Evolutionary conservation across 495 filamentous ascomycete species (phyloP).

Genomic region (Aspergillus wentii): DNA sequence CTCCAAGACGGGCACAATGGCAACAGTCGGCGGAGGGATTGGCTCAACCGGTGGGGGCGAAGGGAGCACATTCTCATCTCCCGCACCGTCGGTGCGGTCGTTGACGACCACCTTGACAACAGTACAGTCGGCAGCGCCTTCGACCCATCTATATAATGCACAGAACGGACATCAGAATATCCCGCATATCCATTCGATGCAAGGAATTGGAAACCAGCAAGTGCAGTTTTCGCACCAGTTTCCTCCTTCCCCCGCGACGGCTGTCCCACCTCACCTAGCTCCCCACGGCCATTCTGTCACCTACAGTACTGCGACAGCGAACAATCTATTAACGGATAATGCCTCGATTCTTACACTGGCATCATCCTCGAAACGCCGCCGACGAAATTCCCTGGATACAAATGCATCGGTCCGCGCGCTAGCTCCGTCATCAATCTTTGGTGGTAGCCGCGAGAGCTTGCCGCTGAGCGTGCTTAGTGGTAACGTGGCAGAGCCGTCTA

Average conservation of each 20-base stretch:
- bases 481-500: slow-evolving; percentile 57
- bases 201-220: slow-evolving; percentile 44
- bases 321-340: slow-evolving; percentile 88
- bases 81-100: slow-evolving; percentile 84
- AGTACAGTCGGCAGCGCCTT: slow-evolving; percentile 80
- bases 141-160: slow-evolving; percentile 49
- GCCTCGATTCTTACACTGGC: slow-evolving; percentile 95
- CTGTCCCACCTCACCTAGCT: slow-evolving; percentile 74
- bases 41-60: slow-evolving; percentile 66
- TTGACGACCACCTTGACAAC: slow-evolving; percentile 94
- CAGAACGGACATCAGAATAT: slow-evolving; percentile 35
- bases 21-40: slow-evolving; percentile 54
- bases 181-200: slow-evolving; percentile 39
- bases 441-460: slow-evolving; percentile 80
- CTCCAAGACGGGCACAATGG: slow-evolving; percentile 75
- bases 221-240: slow-evolving; percentile 89
- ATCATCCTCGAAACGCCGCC: slow-evolving; percentile 85
- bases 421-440: slow-evolving; percentile 87
- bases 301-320: slow-evolving; percentile 84
- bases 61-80: slow-evolving; percentile 88
- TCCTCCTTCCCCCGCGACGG: slow-evolving; percentile 69
- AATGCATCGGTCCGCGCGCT: slow-evolving; percentile 92
- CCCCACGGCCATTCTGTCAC: slow-evolving; percentile 69
- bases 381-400: slow-evolving; percentile 87
- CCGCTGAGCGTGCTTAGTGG: slow-evolving; percentile 85